Evolutionary conservation across 441 rosid genomes (phyloP).

Genomic region (Monsonia emarginata): DNA sequence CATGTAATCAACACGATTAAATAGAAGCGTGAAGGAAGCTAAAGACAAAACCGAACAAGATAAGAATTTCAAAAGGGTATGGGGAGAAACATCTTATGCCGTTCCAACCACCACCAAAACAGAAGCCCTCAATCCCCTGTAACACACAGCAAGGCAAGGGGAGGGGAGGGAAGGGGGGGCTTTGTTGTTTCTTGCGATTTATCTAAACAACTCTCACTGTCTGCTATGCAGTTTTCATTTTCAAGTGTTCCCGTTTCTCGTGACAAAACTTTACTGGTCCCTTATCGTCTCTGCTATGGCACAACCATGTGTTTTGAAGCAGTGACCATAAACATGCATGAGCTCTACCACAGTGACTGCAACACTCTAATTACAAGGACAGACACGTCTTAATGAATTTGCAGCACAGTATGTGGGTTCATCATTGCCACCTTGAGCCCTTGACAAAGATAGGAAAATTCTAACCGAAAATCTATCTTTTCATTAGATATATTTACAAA

Average conservation of each 20-base stretch:
- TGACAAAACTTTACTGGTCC: not conserved
- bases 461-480: not conserved
- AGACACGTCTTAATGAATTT: not conserved
- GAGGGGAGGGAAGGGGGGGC: constrained; percentile 10
- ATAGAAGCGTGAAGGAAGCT: not conserved
- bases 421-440: not conserved
- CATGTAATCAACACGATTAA: constrained; percentile 18
- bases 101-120: constrained; percentile 48
- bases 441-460: not conserved
- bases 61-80: constrained; percentile 32
- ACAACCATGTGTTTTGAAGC: not conserved
- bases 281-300: constrained; percentile 3
- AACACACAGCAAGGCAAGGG: constrained; percentile 18
- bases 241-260: constrained; percentile 1
- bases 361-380: not conserved
- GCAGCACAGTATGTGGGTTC: not conserved
- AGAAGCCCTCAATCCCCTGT: constrained; percentile 22
- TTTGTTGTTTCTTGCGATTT: constrained; percentile 12
- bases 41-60: constrained; percentile 18
- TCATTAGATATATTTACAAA: not conserved
- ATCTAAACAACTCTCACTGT: not conserved
- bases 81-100: constrained; percentile 32
- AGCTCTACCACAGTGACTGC: not conserved
- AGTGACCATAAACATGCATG: not conserved
- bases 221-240: not conserved